A percentile compares a stretch with the other conserved stretches of the same genome.
Conservation (phyloP, 2,329 filamentous ascomycete species). For the Aulographum hederae region DNA sequence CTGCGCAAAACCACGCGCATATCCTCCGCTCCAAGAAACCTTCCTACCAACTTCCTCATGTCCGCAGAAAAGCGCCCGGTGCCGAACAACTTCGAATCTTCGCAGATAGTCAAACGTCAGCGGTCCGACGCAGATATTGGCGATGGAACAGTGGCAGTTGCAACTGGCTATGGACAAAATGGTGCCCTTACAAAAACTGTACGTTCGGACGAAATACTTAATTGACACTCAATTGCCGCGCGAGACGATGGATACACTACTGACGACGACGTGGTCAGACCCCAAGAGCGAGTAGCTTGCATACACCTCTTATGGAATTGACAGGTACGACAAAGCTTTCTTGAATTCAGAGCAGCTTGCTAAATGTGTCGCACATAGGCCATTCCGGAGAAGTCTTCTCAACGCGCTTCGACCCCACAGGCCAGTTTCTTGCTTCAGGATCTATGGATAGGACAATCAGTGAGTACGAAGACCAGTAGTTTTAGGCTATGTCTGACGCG, state of each 20-base stretch:
- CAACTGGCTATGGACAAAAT: conserved; percentile 37
- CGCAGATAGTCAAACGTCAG: conserved; percentile 77
- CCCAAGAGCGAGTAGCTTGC: conserved; percentile 61
- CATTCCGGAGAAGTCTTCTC: conserved; percentile 74
- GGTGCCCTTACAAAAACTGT: conserved; percentile 49
- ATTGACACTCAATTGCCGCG: too few relatives aligned
- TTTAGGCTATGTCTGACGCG: not conserved
- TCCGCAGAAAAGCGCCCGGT: conserved; percentile 83
- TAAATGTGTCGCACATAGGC: too few relatives aligned
- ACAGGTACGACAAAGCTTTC: conserved; percentile 38
- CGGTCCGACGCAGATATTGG: conserved; percentile 45
- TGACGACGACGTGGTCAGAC: too few relatives aligned
- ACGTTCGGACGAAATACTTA: conserved; percentile 31
- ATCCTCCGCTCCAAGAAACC: too few relatives aligned
- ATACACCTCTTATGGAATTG: conserved; percentile 88
- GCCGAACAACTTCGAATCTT: conserved; percentile 61
- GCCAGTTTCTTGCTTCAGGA: conserved; percentile 78
- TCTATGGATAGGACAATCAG: conserved; percentile 88
- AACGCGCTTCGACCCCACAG: conserved; percentile 75
- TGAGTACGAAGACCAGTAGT: conserved; percentile 24
- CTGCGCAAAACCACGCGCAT: too few relatives aligned
- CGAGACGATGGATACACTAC: too few relatives aligned
- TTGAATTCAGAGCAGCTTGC: too few relatives aligned
- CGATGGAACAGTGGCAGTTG: conserved; percentile 36
- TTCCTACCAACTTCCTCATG: too few relatives aligned